phyloP scores from a whole-genome alignment of 805 yeast species.

The Saccharomycopsis sp. region DNA sequence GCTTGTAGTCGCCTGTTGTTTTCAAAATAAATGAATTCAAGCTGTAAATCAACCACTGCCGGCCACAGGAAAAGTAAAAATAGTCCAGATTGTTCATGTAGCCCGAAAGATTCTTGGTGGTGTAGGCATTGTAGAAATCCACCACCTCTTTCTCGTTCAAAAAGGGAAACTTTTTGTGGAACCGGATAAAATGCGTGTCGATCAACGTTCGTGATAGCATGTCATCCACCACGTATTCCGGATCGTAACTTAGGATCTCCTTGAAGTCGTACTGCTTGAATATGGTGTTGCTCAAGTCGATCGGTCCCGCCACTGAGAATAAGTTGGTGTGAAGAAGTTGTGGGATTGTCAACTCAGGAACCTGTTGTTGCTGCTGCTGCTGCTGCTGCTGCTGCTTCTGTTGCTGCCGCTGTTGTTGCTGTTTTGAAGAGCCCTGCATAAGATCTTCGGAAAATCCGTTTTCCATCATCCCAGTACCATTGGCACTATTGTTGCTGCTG shows the following conservation, averaged over 20 bases:
- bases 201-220: constrained; percentile 40
- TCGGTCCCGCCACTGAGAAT: constrained; percentile 25
- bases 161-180: constrained; percentile 50
- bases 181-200: constrained; percentile 45
- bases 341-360: background rate
- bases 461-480: too few species aligned
- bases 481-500: too few species aligned
- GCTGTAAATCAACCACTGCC: constrained; percentile 48
- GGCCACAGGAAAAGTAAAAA: constrained; percentile 44
- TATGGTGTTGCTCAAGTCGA: constrained; percentile 33
- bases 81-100: constrained; percentile 33
- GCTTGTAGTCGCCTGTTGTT: constrained; percentile 48
- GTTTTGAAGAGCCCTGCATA: constrained; percentile 2
- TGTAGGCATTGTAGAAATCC: constrained; percentile 42
- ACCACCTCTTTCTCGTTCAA: constrained; percentile 44
- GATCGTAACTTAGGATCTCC: constrained; percentile 39
- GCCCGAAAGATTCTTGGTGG: constrained; percentile 28
- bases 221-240: constrained; percentile 44
- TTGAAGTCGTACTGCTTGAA: constrained; percentile 39
- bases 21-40: constrained; percentile 43
- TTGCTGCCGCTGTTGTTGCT: background rate
- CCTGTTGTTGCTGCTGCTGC: constrained; percentile 1
- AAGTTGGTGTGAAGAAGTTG: background rate
- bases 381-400: too few species aligned
- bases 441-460: too few species aligned